A percentile compares a stretch with the other conserved stretches of the same genome.
These are phyloP conservation scores for Melastoma malabathricum DNA, from an alignment of 345 rosid genomes.

Conservation along the genomic window DNA sequence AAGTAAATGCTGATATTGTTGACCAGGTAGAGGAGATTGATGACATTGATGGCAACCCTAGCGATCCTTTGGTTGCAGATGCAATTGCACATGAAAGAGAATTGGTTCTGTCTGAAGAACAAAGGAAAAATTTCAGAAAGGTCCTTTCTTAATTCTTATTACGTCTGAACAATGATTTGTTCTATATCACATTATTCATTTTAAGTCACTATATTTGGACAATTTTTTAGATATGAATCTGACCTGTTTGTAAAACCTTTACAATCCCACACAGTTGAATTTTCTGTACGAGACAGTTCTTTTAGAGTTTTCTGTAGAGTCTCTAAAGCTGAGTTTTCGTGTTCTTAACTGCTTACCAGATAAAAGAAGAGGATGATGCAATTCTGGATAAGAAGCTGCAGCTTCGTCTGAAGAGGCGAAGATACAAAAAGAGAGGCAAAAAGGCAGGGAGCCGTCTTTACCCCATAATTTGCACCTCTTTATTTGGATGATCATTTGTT, in stretches of 20 bases:
- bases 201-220: neutral
- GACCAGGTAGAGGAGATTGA: slow-evolving; percentile 94
- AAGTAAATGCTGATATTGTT: neutral
- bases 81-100: slow-evolving; percentile 79
- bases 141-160: too few relatives aligned
- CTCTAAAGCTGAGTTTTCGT: neutral
- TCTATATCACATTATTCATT: neutral
- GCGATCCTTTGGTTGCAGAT: slow-evolving; percentile 69
- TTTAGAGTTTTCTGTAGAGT: too few relatives aligned
- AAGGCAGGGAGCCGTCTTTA: slow-evolving; percentile 25
- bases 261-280: too few relatives aligned
- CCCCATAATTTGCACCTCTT: neutral
- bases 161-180: too few relatives aligned
- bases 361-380: slow-evolving; percentile 95
- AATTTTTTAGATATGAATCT: too few relatives aligned
- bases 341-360: slow-evolving; percentile 30
- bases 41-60: slow-evolving; percentile 53
- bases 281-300: too few relatives aligned
- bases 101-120: slow-evolving; percentile 67
- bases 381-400: slow-evolving; percentile 68
- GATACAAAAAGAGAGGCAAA: slow-evolving; percentile 40
- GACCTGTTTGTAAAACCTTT: too few relatives aligned
- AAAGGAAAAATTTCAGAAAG: slow-evolving; percentile 43
- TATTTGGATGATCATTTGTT: neutral
- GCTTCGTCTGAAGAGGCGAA: slow-evolving; percentile 53